Evolutionary conservation across 345 rosid genomes (phyloP).

Genomic region (Populus ilicifolia): DNA sequence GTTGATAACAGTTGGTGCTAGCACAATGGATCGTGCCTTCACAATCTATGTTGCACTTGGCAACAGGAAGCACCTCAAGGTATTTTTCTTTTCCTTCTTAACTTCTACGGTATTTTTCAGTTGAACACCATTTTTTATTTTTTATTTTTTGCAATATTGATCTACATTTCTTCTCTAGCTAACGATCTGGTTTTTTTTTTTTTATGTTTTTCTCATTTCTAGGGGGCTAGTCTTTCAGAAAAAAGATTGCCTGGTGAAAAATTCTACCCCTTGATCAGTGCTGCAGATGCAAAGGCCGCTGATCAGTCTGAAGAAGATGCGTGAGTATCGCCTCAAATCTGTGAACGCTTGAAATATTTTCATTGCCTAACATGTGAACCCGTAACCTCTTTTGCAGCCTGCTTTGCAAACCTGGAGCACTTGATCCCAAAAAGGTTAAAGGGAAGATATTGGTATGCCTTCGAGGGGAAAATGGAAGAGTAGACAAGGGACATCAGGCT

Average conservation of each 20-base stretch:
- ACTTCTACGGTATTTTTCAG: neutral
- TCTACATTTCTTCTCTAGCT: neutral
- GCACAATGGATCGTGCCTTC: conserved; percentile 22
- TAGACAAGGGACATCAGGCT: conserved; percentile 34
- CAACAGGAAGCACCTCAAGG: conserved; percentile 18
- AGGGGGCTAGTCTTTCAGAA: conserved; percentile 20
- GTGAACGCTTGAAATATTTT: neutral
- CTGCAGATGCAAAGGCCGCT: neutral
- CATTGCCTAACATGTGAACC: neutral
- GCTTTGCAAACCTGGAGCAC: conserved; percentile 20
- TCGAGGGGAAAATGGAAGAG: conserved; percentile 24
- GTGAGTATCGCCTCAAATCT: conserved; percentile 1
- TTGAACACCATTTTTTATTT: neutral
- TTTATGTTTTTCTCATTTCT: neutral
- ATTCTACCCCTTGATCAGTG: conserved; percentile 19
- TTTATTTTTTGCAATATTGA: neutral
- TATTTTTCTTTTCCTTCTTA: neutral
- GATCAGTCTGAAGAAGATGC: conserved; percentile 12
- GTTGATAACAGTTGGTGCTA: conserved; percentile 18
- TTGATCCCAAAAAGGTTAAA: conserved; percentile 50
- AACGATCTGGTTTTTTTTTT: neutral
- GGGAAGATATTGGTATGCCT: conserved; percentile 64
- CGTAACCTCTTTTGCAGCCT: conserved; percentile 3
- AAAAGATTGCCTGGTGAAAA: conserved; percentile 12
- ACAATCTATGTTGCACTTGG: conserved; percentile 17